Evolutionary conservation across 805 yeast species (phyloP).

Genomic region (Saccharomycopsis oosterbeekiorum): DNA sequence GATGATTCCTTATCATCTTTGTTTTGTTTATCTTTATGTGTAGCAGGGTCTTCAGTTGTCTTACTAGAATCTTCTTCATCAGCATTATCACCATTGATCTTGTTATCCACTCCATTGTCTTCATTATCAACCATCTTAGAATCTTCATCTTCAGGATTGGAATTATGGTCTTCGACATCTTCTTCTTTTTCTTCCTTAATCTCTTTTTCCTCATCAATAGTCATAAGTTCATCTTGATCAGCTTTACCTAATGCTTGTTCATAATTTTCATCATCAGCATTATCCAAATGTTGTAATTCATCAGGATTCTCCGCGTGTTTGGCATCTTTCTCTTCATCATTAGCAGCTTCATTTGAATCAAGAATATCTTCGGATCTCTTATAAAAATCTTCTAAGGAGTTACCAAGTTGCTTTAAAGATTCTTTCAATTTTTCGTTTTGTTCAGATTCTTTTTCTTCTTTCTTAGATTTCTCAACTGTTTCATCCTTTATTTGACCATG

Average conservation of each 20-base stretch:
- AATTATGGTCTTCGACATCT: slow-evolving; percentile 26
- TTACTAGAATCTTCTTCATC: slow-evolving; percentile 23
- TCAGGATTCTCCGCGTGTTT: slow-evolving; percentile 64
- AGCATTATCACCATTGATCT: slow-evolving; percentile 21
- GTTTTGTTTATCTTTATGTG: slow-evolving; percentile 32
- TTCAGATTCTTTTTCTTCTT: slow-evolving; percentile 31
- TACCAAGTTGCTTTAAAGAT: slow-evolving; percentile 82
- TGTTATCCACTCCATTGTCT: slow-evolving; percentile 23
- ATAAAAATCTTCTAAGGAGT: slow-evolving; percentile 83
- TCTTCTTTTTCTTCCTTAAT: slow-evolving; percentile 56
- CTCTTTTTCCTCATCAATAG: slow-evolving; percentile 71
- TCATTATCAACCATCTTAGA: slow-evolving; percentile 23
- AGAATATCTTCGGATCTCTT: slow-evolving; percentile 77
- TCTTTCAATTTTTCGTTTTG: slow-evolving; percentile 55
- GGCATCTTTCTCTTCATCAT: slow-evolving; percentile 35
- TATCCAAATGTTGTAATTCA: slow-evolving; percentile 77
- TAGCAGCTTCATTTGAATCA: slow-evolving; percentile 24
- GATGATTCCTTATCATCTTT: slow-evolving; percentile 29
- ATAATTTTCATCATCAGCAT: slow-evolving; percentile 56
- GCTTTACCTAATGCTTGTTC: slow-evolving; percentile 94
- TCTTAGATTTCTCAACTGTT: slow-evolving; percentile 29
- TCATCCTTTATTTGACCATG: slow-evolving; percentile 19
- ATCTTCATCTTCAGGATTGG: slow-evolving; percentile 26
- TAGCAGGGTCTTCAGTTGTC: slow-evolving; percentile 25
- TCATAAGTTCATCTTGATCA: slow-evolving; percentile 63